Evolutionary conservation across 345 rosid species (phyloP).

Genomic region (Murraya koenigii): DNA sequence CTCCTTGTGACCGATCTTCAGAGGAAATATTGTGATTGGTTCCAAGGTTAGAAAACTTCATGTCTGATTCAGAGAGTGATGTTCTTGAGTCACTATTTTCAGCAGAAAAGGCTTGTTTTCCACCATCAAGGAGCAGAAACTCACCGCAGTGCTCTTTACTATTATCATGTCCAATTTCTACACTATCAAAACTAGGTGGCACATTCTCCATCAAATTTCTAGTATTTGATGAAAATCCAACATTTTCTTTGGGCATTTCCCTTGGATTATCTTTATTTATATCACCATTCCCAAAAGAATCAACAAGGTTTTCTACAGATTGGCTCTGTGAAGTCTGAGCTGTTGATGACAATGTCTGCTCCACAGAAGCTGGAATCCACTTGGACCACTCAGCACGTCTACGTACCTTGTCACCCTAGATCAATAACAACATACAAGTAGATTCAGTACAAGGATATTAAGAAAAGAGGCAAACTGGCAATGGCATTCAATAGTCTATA

Average conservation of each 20-base stretch:
- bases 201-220: constrained; percentile 15
- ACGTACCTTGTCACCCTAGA: constrained; percentile 74
- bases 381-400: constrained; percentile 72
- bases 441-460: not conserved
- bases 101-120: constrained; percentile 13
- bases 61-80: constrained; percentile 24
- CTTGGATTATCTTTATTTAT: constrained; percentile 26
- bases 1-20: constrained; percentile 26
- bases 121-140: constrained; percentile 15
- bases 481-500: not conserved
- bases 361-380: constrained; percentile 53
- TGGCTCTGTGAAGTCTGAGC: constrained; percentile 38
- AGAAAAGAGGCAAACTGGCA: not conserved
- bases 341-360: constrained; percentile 22
- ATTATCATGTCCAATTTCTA: constrained; percentile 8
- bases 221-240: constrained; percentile 3
- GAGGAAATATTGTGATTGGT: constrained; percentile 8
- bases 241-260: constrained; percentile 24
- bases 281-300: constrained; percentile 20
- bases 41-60: constrained; percentile 22
- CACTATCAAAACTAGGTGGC: constrained; percentile 16
- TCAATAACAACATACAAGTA: constrained; percentile 20
- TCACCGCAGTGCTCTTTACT: constrained; percentile 15
- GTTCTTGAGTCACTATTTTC: constrained; percentile 18
- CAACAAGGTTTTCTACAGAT: constrained; percentile 29